Percentiles rank a stretch among this genome's conserved stretches.
These are phyloP conservation scores for Allomyces macrogynus DNA, from an alignment of 192 early-diverging fungal genomes.

Conservation along the genomic window DNA sequence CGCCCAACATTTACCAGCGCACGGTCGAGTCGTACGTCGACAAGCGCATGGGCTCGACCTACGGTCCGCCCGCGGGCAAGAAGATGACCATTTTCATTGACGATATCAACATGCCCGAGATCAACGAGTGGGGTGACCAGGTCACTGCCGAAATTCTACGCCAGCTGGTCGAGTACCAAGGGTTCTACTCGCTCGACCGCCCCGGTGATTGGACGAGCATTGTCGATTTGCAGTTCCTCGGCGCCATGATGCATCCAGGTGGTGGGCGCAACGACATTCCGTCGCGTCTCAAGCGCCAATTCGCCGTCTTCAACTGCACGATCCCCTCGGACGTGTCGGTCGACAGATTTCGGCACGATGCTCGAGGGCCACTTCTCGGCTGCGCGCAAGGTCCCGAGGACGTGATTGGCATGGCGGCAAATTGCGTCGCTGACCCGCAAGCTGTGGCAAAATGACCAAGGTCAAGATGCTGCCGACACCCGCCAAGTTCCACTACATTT, in stretches of 20 bases:
- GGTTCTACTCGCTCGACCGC: constrained; percentile 76
- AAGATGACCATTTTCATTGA: constrained; percentile 99
- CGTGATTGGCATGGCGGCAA: constrained; percentile 17
- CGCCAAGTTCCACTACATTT: constrained; percentile 97
- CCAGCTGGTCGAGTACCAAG: constrained; percentile 82
- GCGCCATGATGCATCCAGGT: constrained; percentile 76
- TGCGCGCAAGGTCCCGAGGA: constrained; percentile 29
- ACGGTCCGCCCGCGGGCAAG: constrained; percentile 58
- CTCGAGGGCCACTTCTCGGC: constrained; percentile 40
- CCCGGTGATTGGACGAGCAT: constrained; percentile 82
- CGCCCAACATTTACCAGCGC: constrained; percentile 79
- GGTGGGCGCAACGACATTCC: constrained; percentile 89
- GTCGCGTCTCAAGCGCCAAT: constrained; percentile 64
- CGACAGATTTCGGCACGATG: constrained; percentile 68
- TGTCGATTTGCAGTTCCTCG: constrained; percentile 96
- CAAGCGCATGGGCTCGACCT: constrained; percentile 78
- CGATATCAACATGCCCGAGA: constrained; percentile 94
- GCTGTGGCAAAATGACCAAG: constrained; percentile 41
- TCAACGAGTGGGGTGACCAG: constrained; percentile 96
- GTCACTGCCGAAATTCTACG: constrained; percentile 90
- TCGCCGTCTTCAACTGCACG: constrained; percentile 81
- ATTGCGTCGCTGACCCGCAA: constrained; percentile 27
- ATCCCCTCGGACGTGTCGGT: constrained; percentile 83
- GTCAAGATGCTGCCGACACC: constrained; percentile 68
- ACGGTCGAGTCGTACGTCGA: constrained; percentile 97